Base-by-base conservation (phyloP, 441 rosid species). In the Euphorbia celastroides region DNA sequence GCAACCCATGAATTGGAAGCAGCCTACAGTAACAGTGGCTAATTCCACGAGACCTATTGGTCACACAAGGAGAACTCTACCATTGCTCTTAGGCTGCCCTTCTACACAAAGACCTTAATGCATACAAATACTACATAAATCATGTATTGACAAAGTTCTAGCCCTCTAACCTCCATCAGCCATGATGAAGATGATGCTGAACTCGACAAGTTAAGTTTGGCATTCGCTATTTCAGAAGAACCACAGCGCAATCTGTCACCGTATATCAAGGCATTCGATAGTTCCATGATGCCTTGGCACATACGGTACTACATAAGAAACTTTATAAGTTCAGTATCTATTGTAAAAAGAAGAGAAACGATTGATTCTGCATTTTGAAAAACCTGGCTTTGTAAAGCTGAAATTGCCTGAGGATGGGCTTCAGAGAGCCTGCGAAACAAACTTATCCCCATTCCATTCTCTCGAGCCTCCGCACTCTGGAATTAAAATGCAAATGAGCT, bases 341-440 rank as follows among this genome's bases (percentile, higher is more conserved):
- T 65, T n/a, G 67, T 44, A 71, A 67, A 60, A 11, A 36, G 50
- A 25, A n/a, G n/a, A n/a, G n/a, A 64, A 75, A 5, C 30, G 42
- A 22, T 66, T 57, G 64, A 61, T 46, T 66, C 41, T 46, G 60
- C 77, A 71, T 36, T 58, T 66, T 63, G 3, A 56, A 38, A 42
- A 68, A 92, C 99, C 98, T 95, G 98, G 88, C 92, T 90, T 74
- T 92, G 98, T 80, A 95, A 74, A 67, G 91, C 87, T 69, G 97
- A 88, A 71, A 95, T 92, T 75, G 99, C 92, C 66, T 95, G 96
- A 63, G 99, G 98, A 84, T 95, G 98, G 57, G 95, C 98, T 83
- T 90, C 99, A 56, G 97, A 95, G 42, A 95, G 94, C 81, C 89
- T 86, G 74, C 97, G 83, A 77, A 95, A 95, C 86, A 95, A 85